Evolutionary conservation across 257 asterid species (phyloP).

Genomic region (Echites panduratus): DNA sequence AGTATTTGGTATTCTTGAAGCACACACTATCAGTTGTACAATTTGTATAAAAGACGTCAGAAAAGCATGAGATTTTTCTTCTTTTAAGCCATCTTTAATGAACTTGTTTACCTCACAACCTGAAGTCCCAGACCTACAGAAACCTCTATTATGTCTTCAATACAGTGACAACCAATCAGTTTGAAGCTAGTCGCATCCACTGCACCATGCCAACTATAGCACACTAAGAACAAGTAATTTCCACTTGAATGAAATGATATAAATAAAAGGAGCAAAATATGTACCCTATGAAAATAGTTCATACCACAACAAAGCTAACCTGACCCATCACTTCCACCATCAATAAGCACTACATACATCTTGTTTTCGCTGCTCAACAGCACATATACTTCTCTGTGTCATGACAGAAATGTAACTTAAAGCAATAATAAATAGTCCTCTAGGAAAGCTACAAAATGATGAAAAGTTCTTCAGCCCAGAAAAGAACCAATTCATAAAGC

Average conservation of each 20-base stretch:
- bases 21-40: constrained; percentile 27
- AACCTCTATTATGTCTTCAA: constrained; percentile 29
- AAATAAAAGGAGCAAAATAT: constrained; percentile 16
- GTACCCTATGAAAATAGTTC: constrained; percentile 34
- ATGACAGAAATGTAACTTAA: not conserved
- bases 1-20: constrained; percentile 32
- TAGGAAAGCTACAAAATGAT: not conserved
- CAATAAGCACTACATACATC: constrained; percentile 31
- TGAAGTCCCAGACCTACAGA: constrained; percentile 44
- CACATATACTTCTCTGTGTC: constrained; percentile 38
- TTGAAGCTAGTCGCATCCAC: constrained; percentile 30
- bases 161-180: constrained; percentile 31
- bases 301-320: constrained; percentile 67
- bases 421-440: constrained; percentile 3
- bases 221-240: constrained; percentile 5
- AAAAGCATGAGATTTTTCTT: constrained; percentile 10
- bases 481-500: constrained; percentile 7
- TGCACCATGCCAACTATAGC: constrained; percentile 20
- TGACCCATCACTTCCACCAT: constrained; percentile 40
- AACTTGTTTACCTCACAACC: constrained; percentile 34
- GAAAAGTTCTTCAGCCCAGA: not conserved
- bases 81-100: constrained; percentile 5
- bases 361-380: constrained; percentile 34
- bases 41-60: constrained; percentile 13
- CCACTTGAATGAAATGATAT: not conserved